Conservation (phyloP, 257 asterid genomes). For the Solanum raphanifolium region DNA sequence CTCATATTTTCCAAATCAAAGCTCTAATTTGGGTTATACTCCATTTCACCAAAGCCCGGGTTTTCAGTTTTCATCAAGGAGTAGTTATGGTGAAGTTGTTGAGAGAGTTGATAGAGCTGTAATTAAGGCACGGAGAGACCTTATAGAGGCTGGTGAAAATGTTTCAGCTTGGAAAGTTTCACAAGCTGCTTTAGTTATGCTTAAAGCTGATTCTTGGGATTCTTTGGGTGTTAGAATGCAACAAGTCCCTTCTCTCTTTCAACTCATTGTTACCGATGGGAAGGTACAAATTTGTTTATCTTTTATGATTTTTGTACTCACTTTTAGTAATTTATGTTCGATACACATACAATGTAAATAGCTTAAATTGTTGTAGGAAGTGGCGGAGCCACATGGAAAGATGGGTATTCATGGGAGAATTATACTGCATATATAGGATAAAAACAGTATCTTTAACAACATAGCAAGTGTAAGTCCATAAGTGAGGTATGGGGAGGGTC, state of each 20-base stretch:
- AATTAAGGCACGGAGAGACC: slow-evolving; percentile 32
- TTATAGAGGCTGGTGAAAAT: slow-evolving; percentile 30
- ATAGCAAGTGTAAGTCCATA: not conserved
- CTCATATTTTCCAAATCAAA: slow-evolving; percentile 2
- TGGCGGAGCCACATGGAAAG: not conserved
- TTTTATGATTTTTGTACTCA: not conserved
- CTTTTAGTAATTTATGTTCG: not conserved
- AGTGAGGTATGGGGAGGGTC: not conserved
- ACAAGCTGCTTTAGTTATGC: slow-evolving; percentile 45
- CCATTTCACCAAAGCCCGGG: not conserved
- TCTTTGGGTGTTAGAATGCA: slow-evolving; percentile 72
- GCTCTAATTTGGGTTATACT: not conserved
- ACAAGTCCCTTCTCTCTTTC: slow-evolving; percentile 64
- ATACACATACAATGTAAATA: not conserved
- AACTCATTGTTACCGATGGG: slow-evolving; percentile 44
- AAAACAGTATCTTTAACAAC: not conserved
- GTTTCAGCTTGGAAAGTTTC: slow-evolving; percentile 79
- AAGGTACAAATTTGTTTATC: slow-evolving; percentile 33
- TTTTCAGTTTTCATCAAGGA: not conserved
- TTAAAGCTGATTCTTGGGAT: slow-evolving; percentile 70
- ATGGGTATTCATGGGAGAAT: not conserved
- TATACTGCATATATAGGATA: not conserved
- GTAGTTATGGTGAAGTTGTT: slow-evolving; percentile 14
- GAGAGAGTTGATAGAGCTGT: slow-evolving; percentile 61
- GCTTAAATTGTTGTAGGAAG: not conserved